Evolutionary conservation across 1,284 basidiomycete genomes (phyloP), one percentile per base, ranked within the genome.

Genomic region (Cutaneotrichosporon dermatis): DNA sequence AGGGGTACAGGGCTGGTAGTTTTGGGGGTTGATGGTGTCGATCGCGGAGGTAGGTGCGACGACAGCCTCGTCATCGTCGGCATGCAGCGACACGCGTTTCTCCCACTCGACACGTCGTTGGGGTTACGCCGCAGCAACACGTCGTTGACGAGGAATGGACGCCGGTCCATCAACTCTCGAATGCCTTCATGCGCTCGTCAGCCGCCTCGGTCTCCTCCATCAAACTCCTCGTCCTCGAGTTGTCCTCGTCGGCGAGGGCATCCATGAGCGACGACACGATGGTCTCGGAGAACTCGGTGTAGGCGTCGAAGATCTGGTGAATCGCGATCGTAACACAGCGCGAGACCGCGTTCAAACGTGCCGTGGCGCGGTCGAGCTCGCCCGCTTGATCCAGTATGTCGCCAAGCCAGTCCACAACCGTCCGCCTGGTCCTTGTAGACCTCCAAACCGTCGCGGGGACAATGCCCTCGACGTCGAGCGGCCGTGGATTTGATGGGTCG

Each of bases 81-180:
- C 95, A 84, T 88, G 93, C 44, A 99, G 92, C 92, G n/a, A 98
- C 86, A 8, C 94, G 83, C 80, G n/a, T n/a, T 99, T 99, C 80
- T 98, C 95, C 96, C 96, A 99, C 76, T 99, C 96, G 69, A 96
- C 93, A 99, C 95, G 70, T 99, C 96, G 71, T 98, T 92, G 0
- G 92, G 91, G 80, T 99, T 99, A 67, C 96, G 82, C 58, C 96
- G 82, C 34, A 99, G 79, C 36, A 99, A 79, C 3, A 99, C 96
- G 68, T 98, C 94, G 73, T 99, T 99, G 56, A 97, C 88, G 60
- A 99, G 82, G 83, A 99, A 99, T 3, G 93, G 96, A 68, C 96
- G 80, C 44, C 94, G 83, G 75, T 99, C 96, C 85, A 97, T 96
- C 64, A 99, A 79, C 57, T 88, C 76, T 98, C 95, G 71, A 99